phyloP scores from a whole-genome alignment of 2,329 filamentous ascomycete genomes.

The Anthostomella pinea region DNA sequence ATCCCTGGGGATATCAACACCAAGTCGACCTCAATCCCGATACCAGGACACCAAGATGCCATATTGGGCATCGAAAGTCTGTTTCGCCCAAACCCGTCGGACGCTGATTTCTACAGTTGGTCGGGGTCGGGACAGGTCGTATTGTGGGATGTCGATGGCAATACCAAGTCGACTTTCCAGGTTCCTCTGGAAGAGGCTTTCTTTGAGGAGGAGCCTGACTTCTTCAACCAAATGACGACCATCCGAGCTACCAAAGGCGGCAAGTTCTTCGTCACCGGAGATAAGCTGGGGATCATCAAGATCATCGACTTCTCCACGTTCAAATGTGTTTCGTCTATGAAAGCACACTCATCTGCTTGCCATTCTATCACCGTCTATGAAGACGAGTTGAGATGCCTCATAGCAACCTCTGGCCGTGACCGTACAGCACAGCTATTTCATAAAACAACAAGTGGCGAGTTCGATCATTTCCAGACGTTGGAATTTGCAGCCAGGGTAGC shows the following conservation, averaged over 20 bases:
- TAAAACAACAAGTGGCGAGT: slow-evolving; percentile 50
- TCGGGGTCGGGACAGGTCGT: slow-evolving; percentile 75
- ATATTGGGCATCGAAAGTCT: slow-evolving; percentile 74
- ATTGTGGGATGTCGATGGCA: slow-evolving; percentile 78
- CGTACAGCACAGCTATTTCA: slow-evolving; percentile 91
- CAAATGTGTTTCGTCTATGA: slow-evolving; percentile 65
- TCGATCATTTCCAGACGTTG: slow-evolving; percentile 85
- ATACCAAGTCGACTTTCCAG: slow-evolving; percentile 59
- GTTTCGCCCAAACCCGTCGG: slow-evolving; percentile 53
- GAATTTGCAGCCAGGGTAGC: slow-evolving; percentile 88
- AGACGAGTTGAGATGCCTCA: slow-evolving; percentile 56
- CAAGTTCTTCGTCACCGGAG: slow-evolving; percentile 73
- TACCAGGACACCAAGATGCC: slow-evolving; percentile 61
- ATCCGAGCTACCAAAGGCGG: slow-evolving; percentile 60
- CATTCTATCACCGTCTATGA: slow-evolving; percentile 75
- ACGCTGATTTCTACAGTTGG: slow-evolving; percentile 84
- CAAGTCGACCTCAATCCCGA: slow-evolving; percentile 45
- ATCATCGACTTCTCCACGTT: slow-evolving; percentile 63
- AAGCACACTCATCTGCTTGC: slow-evolving; percentile 84
- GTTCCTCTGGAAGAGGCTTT: slow-evolving; percentile 66
- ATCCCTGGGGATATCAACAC: slow-evolving; percentile 37
- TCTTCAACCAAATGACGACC: slow-evolving; percentile 57
- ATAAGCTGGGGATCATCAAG: slow-evolving; percentile 79
- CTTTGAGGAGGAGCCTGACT: slow-evolving; percentile 48
- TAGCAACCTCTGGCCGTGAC: slow-evolving; percentile 84